Evolutionary conservation across 2,329 filamentous ascomycete genomes (phyloP).

Genomic region (Calonectria pseudoreteaudii): DNA sequence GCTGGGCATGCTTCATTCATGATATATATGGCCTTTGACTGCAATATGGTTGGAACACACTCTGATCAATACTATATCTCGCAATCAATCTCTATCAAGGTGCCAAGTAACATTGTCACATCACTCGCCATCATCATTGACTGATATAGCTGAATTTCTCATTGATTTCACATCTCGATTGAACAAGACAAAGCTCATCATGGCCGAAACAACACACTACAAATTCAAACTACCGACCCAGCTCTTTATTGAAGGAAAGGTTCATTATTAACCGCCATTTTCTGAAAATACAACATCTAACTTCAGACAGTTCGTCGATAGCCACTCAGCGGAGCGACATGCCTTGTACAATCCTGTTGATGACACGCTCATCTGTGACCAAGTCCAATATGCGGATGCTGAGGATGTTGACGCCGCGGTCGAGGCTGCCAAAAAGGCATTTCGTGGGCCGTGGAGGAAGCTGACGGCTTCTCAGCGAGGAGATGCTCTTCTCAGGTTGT

Average conservation of each 20-base stretch:
- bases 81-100: neutral
- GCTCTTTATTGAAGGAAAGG: neutral
- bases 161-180: neutral
- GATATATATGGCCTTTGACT: neutral
- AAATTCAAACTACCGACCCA: neutral
- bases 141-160: neutral
- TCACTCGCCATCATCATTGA: neutral
- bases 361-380: neutral
- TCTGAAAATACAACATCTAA: neutral
- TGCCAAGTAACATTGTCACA: neutral
- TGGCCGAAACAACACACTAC: neutral
- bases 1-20: neutral
- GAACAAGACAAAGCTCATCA: neutral
- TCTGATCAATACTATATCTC: neutral
- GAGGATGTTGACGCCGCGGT: neutral
- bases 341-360: neutral
- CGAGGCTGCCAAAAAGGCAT: neutral
- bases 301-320: neutral
- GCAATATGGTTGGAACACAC: neutral
- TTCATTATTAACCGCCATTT: neutral
- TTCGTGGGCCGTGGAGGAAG: neutral
- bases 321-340: neutral
- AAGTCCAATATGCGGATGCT: neutral
- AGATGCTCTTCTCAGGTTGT: neutral
- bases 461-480: neutral